These are phyloP conservation scores for Arthonia radiata DNA, from an alignment of 495 filamentous ascomycete genomes.

Conservation along the genomic window DNA sequence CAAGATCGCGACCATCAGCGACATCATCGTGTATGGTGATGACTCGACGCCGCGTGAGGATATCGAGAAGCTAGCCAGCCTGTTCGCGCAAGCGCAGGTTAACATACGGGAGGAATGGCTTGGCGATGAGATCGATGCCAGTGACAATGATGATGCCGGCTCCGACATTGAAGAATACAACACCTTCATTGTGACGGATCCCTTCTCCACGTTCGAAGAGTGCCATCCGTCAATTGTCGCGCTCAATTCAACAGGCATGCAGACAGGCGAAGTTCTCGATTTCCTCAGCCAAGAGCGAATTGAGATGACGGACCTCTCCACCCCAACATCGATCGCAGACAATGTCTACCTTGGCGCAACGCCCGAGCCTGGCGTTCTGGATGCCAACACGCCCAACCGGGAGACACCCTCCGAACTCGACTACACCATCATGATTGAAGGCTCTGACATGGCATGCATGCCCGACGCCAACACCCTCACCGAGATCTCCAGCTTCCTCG, in stretches of 20 bases:
- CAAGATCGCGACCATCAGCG: conserved; percentile 68
- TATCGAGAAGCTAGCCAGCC: conserved; percentile 39
- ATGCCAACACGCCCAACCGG: conserved; percentile 11
- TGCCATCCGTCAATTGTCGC: conserved; percentile 45
- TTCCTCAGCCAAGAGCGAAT: conserved; percentile 59
- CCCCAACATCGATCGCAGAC: conserved; percentile 57
- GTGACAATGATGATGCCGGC: conserved; percentile 28
- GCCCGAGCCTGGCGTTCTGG: conserved; percentile 32
- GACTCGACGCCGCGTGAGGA: conserved; percentile 26
- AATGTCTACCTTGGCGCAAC: conserved; percentile 87
- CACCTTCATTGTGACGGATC: conserved; percentile 38
- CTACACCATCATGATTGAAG: conserved; percentile 63
- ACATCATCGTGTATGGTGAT: conserved; percentile 78
- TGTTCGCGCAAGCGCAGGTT: conserved; percentile 55
- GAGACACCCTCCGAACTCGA: conserved; percentile 26
- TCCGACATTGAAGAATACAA: conserved; percentile 42
- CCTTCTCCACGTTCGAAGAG: conserved; percentile 51
- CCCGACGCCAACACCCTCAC: conserved; percentile 29
- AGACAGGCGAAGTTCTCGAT: conserved; percentile 63
- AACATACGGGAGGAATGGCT: no score
- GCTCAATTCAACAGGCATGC: conserved; percentile 41
- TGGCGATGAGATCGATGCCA: no score
- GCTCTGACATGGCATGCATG: conserved; percentile 53
- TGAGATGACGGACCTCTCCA: conserved; percentile 88
- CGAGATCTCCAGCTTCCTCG: conserved; percentile 30